Conservation (phyloP, 768 basidiomycete species). For the Pholiota conissans region DNA sequence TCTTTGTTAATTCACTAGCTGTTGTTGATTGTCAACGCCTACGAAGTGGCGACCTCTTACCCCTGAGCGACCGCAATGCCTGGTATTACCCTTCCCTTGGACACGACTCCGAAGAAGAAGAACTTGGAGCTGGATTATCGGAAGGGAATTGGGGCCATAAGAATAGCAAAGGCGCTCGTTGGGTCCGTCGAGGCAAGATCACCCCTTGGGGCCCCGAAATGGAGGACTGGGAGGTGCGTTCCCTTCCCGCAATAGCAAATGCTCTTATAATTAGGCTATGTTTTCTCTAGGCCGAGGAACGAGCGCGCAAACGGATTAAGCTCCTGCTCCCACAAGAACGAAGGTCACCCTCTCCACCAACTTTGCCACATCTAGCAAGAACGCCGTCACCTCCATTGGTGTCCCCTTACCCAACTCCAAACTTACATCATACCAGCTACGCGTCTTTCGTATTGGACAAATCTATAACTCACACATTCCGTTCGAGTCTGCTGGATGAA, state of each 20-base stretch:
- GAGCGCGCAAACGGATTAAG: conserved; percentile 79
- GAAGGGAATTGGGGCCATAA: conserved; percentile 88
- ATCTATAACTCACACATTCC: conserved; percentile 81
- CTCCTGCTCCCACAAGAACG: conserved; percentile 59
- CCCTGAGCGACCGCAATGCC: conserved; percentile 69
- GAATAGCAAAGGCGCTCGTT: conserved; percentile 69
- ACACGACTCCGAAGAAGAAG: conserved; percentile 65
- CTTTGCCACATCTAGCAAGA: conserved; percentile 73
- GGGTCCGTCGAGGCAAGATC: conserved; percentile 82
- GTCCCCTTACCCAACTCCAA: conserved; percentile 74
- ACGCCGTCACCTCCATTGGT: conserved; percentile 75
- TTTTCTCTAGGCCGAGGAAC: conserved; percentile 67
- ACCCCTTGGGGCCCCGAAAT: conserved; percentile 80
- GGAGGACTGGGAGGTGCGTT: conserved; percentile 83
- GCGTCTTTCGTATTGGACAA: conserved; percentile 87
- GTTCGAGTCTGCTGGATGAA: conserved; percentile 74
- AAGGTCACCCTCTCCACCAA: conserved; percentile 71
- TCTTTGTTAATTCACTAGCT: conserved; percentile 18
- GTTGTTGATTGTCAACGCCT: conserved; percentile 17
- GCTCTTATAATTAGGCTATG: background rate
- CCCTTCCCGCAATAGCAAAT: conserved; percentile 3
- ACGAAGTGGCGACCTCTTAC: conserved; percentile 33
- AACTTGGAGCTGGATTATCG: conserved; percentile 41
- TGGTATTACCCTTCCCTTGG: conserved; percentile 89
- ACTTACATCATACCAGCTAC: conserved; percentile 69